A percentile compares a stretch with the other conserved stretches of the same genome.
These are phyloP conservation scores for Metroxylon sagu DNA, from an alignment of 176 grass and related monocot species.

Conservation along the genomic window DNA sequence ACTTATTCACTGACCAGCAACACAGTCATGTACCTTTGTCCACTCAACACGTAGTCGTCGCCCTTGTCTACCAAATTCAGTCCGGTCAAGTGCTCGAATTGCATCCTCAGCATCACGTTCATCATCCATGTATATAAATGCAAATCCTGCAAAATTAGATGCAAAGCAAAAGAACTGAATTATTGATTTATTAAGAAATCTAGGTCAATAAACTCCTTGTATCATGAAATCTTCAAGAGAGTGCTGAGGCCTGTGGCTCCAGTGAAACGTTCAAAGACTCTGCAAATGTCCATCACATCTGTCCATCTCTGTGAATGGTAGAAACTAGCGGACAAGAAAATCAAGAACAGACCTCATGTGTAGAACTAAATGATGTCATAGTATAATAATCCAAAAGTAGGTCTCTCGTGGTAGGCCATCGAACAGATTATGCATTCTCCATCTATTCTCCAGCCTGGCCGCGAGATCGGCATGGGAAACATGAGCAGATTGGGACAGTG, in stretches of 20 bases:
- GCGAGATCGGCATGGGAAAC: conserved; percentile 58
- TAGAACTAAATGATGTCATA: conserved; percentile 72
- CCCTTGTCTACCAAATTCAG: conserved; percentile 89
- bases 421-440: conserved; percentile 70
- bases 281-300: conserved; percentile 25
- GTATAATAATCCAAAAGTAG: conserved; percentile 55
- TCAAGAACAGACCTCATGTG: conserved; percentile 92
- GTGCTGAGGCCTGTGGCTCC: conserved; percentile 1
- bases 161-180: conserved; percentile 7
- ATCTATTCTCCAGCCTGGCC: conserved; percentile 76
- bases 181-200: conserved; percentile 11
- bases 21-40: conserved; percentile 50
- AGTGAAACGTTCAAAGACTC: conserved; percentile 8
- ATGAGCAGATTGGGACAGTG: conserved; percentile 28
- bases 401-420: conserved; percentile 53
- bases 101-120: conserved; percentile 92
- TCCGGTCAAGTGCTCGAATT: conserved; percentile 66
- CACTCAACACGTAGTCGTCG: conserved; percentile 78
- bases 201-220: conserved; percentile 3
- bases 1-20: too few species aligned
- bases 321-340: conserved; percentile 29
- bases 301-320: conserved; percentile 46
- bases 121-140: conserved; percentile 99
- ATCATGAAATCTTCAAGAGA: background rate
- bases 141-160: conserved; percentile 62